Base-by-base conservation (phyloP, 2,329 filamentous ascomycete genomes). In the Erysiphe pulchra region DNA sequence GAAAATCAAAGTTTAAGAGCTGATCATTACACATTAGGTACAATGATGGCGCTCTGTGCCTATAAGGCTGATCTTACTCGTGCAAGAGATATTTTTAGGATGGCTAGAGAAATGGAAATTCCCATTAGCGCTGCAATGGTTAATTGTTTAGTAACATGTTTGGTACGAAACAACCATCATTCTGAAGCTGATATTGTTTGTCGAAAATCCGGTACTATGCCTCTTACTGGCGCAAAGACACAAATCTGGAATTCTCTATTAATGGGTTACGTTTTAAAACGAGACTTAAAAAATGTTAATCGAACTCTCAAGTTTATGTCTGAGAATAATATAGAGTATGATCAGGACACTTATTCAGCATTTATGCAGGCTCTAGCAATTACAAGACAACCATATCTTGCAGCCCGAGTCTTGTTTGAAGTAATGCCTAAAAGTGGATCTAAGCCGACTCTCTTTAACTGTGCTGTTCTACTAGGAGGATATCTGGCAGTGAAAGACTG, bases 231-330 rank as follows among this genome's bases (percentile, higher is more conserved):
- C 1, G 63, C 67, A 1, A 63, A 69, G 18, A 75, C 75, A 2
- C 64, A 67, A 31, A 72, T 84, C 55, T 94, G 82, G 81, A 93
- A 94, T 56, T 67, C 73, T 45, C 62, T 94, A 31, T 63, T 94
- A 4, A 67, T 70, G 47, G 72, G 78, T 49, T 70, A 84, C 57
- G 81, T 80, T 7, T 63, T 72, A 46, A 67, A 70, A 7, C 70
- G 77, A 46, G 68, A 79, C 49, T 54, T 75, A 28, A 57, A 63
- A 18, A 64, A 64, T n/a, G 64, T 70, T 14, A 65, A 69, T 50
- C 63, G 65, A 45, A 58, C 73, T 2, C 70, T 75, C 51, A 59
- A 61, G 30, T 63, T 63, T 46, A 79, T 80, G 71, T 59, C 66
- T 42, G 55, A 62, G 4, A 58, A 63, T 37, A 59, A 63, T 0